Evolutionary conservation across 176 grass and related monocot genomes (phyloP).

Genomic region (Luzula sylvatica): DNA sequence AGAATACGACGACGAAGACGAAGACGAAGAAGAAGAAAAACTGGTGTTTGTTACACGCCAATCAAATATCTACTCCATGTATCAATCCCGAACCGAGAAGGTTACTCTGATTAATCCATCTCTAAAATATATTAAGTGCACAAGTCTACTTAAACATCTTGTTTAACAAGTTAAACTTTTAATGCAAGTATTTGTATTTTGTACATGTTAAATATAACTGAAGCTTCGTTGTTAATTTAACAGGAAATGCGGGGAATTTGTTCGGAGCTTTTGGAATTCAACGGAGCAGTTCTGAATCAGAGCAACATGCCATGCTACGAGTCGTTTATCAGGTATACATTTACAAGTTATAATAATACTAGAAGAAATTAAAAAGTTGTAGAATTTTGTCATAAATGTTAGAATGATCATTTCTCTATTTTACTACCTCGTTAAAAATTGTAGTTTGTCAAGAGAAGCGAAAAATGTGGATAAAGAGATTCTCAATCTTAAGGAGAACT

Average conservation of each 20-base stretch:
- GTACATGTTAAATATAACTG: too few species aligned
- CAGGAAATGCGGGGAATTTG: slow-evolving; percentile 14
- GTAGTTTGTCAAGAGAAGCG: slow-evolving; percentile 12
- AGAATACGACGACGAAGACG: neutral
- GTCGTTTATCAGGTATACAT: slow-evolving; percentile 14
- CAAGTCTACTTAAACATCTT: too few species aligned
- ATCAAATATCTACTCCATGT: slow-evolving; percentile 3
- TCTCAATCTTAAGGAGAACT: slow-evolving; percentile 9
- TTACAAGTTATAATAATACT: neutral
- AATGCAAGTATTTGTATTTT: too few species aligned
- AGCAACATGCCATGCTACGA: neutral
- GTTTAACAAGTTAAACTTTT: too few species aligned
- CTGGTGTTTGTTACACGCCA: slow-evolving; percentile 10
- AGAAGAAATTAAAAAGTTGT: neutral
- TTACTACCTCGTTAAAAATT: neutral
- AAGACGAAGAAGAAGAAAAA: neutral
- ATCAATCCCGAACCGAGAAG: slow-evolving; percentile 3
- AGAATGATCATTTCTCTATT: neutral
- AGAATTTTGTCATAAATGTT: neutral
- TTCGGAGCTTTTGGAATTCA: slow-evolving; percentile 1
- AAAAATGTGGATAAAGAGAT: neutral
- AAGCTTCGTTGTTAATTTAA: neutral
- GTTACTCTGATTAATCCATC: slow-evolving; percentile 9
- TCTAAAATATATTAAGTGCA: too few species aligned
- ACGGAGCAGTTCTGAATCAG: neutral